Evolutionary conservation across 2,329 filamentous ascomycete genomes (phyloP).

Genomic region (Fusarium begoniae): DNA sequence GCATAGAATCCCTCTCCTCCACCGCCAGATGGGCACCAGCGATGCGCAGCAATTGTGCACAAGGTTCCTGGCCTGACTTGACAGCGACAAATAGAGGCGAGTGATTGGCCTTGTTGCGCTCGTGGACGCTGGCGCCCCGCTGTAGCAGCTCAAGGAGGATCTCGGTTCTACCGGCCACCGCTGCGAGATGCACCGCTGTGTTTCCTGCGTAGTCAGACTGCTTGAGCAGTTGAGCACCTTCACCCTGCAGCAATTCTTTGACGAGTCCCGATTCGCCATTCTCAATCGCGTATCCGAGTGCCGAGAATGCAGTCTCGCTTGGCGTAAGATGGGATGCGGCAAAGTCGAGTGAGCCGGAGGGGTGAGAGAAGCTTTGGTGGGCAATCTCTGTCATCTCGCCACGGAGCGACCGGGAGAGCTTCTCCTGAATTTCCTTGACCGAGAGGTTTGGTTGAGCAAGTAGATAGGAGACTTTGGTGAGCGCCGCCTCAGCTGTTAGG

Average conservation of each 20-base stretch:
- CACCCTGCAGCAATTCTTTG: slow-evolving; percentile 71
- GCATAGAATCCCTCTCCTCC: slow-evolving; percentile 49
- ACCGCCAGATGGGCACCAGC: slow-evolving; percentile 67
- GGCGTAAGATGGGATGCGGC: slow-evolving; percentile 55
- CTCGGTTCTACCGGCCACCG: slow-evolving; percentile 61
- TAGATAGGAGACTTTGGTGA: slow-evolving; percentile 90
- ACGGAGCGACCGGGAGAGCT: slow-evolving; percentile 79
- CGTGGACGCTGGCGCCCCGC: slow-evolving; percentile 73
- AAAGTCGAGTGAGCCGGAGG: slow-evolving; percentile 61
- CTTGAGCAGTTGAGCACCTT: slow-evolving; percentile 74
- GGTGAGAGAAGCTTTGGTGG: slow-evolving; percentile 79
- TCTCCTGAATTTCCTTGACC: slow-evolving; percentile 70
- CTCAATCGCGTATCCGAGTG: slow-evolving; percentile 82
- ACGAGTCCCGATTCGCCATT: slow-evolving; percentile 74
- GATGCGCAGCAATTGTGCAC: slow-evolving; percentile 63
- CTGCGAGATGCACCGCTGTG: slow-evolving; percentile 70
- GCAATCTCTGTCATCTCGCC: slow-evolving; percentile 86
- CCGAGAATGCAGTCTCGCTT: slow-evolving; percentile 74
- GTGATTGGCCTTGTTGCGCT: slow-evolving; percentile 71
- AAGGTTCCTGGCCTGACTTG: slow-evolving; percentile 63
- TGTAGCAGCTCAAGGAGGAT: slow-evolving; percentile 68
- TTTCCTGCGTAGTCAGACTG: slow-evolving; percentile 84
- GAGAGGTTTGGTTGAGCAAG: slow-evolving; percentile 74
- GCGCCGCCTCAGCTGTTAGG: slow-evolving; percentile 87
- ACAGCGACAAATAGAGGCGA: slow-evolving; percentile 72